Percentiles rank a stretch among this genome's conserved stretches.
These are phyloP conservation scores for Rhizopus stolonifer DNA, from an alignment of 371 early-diverging fungal genomes.

Conservation along the genomic window DNA sequence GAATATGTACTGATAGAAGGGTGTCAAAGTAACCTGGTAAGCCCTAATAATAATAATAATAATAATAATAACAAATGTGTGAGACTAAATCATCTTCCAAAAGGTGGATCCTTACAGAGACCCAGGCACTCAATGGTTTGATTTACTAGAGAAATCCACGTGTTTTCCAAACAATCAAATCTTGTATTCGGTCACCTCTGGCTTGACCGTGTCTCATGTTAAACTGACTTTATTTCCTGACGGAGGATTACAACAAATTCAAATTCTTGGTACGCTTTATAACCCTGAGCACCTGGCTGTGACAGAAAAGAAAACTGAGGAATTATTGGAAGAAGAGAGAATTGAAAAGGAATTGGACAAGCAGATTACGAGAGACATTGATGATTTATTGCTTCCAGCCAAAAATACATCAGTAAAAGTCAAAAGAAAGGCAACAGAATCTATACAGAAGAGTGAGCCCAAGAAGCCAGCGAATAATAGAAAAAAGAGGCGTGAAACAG, in stretches of 20 bases:
- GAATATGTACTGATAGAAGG: constrained; percentile 24
- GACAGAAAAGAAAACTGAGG: not conserved
- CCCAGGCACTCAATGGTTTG: constrained; percentile 17
- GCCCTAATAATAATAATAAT: too few relatives aligned
- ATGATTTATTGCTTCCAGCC: not conserved
- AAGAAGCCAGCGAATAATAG: too few relatives aligned
- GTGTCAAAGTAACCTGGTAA: constrained; percentile 15
- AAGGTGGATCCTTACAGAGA: constrained; percentile 23
- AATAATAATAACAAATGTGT: not conserved
- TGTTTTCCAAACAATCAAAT: constrained; percentile 1
- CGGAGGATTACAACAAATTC: constrained; percentile 37
- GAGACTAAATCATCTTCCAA: not conserved
- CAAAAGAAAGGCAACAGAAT: too few relatives aligned
- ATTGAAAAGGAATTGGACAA: not conserved
- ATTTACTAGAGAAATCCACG: constrained; percentile 6
- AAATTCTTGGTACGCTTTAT: constrained; percentile 11
- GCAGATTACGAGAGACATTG: not conserved
- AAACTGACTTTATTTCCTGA: constrained; percentile 30
- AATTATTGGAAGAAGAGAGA: not conserved
- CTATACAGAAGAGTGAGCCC: too few relatives aligned
- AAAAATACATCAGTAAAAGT: not conserved
- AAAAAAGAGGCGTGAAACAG: too few relatives aligned
- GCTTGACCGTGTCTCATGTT: constrained; percentile 22
- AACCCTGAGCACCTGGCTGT: not conserved
- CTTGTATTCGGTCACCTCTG: not conserved